Conservation (phyloP, 1,284 basidiomycete species). For the Cryptococcus neoformans region DNA sequence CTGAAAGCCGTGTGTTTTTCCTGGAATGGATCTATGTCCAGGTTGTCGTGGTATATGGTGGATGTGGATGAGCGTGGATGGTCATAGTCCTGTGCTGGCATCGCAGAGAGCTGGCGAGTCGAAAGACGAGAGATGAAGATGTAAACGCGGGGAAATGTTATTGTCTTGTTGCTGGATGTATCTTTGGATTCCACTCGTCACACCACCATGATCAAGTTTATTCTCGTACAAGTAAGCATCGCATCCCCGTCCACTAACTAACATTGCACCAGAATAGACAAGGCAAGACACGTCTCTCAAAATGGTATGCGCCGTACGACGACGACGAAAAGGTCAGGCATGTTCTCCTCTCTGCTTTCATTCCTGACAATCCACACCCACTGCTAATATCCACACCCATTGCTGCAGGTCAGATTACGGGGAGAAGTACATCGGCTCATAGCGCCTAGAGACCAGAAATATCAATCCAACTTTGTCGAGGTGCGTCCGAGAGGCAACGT, state of each 20-base stretch:
- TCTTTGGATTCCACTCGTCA: no score
- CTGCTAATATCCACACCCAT: not conserved
- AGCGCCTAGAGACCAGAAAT: conserved; percentile 96
- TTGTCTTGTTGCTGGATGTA: no score
- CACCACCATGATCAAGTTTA: conserved; percentile 77
- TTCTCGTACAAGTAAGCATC: conserved; percentile 73
- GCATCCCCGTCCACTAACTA: not conserved
- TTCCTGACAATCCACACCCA: not conserved
- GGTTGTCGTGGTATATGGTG: conserved; percentile 34
- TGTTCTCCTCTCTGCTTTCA: not conserved
- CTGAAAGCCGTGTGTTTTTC: conserved; percentile 38
- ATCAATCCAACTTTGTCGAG: conserved; percentile 99
- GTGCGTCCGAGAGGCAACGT: conserved; percentile 53
- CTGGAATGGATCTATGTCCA: conserved; percentile 42
- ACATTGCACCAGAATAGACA: conserved; percentile 72
- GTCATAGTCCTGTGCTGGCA: conserved; percentile 13
- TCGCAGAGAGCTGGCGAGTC: conserved; percentile 1
- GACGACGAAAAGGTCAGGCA: conserved; percentile 86
- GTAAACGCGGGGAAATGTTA: not conserved
- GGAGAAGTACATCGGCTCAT: conserved; percentile 95
- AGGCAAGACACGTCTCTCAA: conserved; percentile 93
- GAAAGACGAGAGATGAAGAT: not conserved
- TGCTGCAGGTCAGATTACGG: conserved; percentile 71
- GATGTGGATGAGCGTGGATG: conserved; percentile 16
- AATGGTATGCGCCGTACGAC: conserved; percentile 96